Percentiles rank a stretch among this genome's conserved stretches.
Evolutionary conservation across 106 monocot species (phyloP).

Genomic region (Allium fistulosum): DNA sequence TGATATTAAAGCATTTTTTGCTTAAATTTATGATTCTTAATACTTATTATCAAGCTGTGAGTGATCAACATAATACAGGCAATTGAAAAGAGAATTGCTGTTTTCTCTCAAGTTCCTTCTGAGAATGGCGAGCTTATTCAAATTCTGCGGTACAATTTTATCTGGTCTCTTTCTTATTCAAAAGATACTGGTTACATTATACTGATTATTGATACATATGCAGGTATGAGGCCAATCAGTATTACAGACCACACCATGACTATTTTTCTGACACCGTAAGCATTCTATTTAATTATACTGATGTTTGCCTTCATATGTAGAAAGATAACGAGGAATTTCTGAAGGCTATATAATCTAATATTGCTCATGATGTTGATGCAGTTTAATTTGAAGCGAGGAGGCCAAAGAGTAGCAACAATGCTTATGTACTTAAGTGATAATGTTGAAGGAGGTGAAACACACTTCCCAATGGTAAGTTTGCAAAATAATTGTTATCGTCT

Average conservation of each 20-base stretch:
- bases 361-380: conserved; percentile 9
- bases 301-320: too few relatives aligned
- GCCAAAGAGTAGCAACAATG: conserved; percentile 67
- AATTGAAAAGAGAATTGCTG: conserved; percentile 81
- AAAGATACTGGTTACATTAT: background rate
- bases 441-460: conserved; percentile 76
- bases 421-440: conserved; percentile 70
- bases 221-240: conserved; percentile 54
- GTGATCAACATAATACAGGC: conserved; percentile 23
- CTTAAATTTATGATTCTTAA: background rate
- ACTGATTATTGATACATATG: conserved; percentile 14
- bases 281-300: conserved; percentile 2
- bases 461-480: conserved; percentile 52
- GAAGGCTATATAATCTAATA: too few relatives aligned
- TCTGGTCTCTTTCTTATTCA: background rate
- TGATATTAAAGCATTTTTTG: background rate
- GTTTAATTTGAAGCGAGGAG: conserved; percentile 61
- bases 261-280: conserved; percentile 81
- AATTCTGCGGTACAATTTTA: conserved; percentile 47
- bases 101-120: conserved; percentile 75
- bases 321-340: too few relatives aligned
- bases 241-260: conserved; percentile 74
- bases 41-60: background rate
- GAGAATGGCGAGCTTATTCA: conserved; percentile 96
- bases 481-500: too few relatives aligned